phyloP scores from a whole-genome alignment of 2,329 filamentous ascomycete species.

The Eurotiales sp. region DNA sequence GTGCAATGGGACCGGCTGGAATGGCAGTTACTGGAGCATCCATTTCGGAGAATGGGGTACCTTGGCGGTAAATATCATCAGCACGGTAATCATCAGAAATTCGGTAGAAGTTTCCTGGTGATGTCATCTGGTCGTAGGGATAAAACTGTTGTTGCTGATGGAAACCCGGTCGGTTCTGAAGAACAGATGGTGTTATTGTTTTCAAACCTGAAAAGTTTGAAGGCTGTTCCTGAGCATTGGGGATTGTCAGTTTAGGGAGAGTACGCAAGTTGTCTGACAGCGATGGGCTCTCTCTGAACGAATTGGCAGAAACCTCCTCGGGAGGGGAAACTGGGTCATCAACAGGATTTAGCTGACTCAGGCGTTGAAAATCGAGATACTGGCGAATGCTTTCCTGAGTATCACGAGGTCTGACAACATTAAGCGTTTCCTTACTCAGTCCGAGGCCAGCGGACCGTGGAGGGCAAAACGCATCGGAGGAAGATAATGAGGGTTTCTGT shows the following conservation, averaged over 20 bases:
- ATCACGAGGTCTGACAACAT: conserved; percentile 68
- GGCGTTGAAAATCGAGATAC: conserved; percentile 80
- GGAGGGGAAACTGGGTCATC: conserved; percentile 59
- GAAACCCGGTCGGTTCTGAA: conserved; percentile 14
- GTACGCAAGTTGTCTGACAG: conserved; percentile 50
- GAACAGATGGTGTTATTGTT: conserved; percentile 29
- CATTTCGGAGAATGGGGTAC: conserved; percentile 86
- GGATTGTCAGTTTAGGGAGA: conserved; percentile 57
- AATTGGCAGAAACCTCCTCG: conserved; percentile 30
- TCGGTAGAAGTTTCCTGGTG: conserved; percentile 56
- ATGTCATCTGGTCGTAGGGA: conserved; percentile 52
- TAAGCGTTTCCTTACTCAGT: conserved; percentile 57
- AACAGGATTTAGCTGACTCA: conserved; percentile 27
- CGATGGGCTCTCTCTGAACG: conserved; percentile 35
- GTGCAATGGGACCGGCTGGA: conserved; percentile 66
- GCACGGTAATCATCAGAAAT: too few species aligned
- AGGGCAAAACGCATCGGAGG: conserved; percentile 82
- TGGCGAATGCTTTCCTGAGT: conserved; percentile 91
- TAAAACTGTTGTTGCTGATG: conserved; percentile 46
- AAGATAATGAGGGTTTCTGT: conserved; percentile 79
- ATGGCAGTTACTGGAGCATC: conserved; percentile 79
- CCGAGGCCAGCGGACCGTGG: too few species aligned
- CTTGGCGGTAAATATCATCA: conserved; percentile 52
- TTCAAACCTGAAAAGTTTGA: conserved; percentile 23
- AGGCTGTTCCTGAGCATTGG: conserved; percentile 28